Conservation (phyloP, 2,329 filamentous ascomycete genomes). For the Zasmidium citrigriseum region DNA sequence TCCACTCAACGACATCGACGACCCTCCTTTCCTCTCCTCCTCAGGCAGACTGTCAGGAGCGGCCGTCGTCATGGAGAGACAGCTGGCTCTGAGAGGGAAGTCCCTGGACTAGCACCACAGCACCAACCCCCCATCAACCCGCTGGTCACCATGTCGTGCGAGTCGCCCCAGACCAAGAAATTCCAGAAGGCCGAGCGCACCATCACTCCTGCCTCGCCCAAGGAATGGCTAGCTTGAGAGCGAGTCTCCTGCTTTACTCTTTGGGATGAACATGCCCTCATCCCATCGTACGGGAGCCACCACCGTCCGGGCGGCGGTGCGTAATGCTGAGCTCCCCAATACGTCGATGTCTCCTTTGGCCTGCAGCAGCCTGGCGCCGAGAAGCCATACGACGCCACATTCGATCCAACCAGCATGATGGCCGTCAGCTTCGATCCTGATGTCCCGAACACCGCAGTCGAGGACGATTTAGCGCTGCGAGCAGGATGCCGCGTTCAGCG, state of each 20-base stretch:
- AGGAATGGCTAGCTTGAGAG: too few relatives aligned
- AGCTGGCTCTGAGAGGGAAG: too few relatives aligned
- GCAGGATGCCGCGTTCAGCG: neutral
- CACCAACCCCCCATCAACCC: too few relatives aligned
- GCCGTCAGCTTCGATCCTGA: neutral
- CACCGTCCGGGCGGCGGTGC: slow-evolving; percentile 6
- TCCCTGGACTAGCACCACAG: too few relatives aligned
- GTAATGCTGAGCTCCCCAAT: slow-evolving; percentile 5
- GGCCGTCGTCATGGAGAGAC: too few relatives aligned
- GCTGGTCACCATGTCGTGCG: too few relatives aligned
- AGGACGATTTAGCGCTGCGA: neutral
- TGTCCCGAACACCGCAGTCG: neutral
- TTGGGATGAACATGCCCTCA: neutral
- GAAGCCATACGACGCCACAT: neutral
- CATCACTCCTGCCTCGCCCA: too few relatives aligned
- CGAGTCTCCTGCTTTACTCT: neutral
- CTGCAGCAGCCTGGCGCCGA: neutral
- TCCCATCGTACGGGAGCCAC: slow-evolving; percentile 1
- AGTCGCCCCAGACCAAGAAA: too few relatives aligned
- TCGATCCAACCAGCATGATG: neutral
- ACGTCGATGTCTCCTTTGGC: neutral
- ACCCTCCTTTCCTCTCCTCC: too few relatives aligned
- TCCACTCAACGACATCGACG: too few relatives aligned
- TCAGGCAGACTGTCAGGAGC: too few relatives aligned
- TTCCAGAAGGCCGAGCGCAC: too few relatives aligned